These are phyloP conservation scores for Rhododendron simsii DNA, from an alignment of 148 eudicot species.

Conservation along the genomic window DNA sequence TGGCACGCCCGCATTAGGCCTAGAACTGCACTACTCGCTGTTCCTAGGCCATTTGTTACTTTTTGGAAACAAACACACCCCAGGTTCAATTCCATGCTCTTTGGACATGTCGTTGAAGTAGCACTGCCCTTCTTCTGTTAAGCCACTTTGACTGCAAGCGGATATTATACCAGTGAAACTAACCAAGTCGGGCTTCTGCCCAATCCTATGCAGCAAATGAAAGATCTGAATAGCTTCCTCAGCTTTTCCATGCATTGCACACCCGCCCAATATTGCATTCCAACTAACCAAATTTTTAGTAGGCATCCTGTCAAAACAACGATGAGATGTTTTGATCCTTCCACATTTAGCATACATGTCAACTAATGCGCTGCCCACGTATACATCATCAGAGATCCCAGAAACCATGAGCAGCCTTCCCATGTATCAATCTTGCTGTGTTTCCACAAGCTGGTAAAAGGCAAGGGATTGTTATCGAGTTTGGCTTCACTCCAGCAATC, in stretches of 20 bases:
- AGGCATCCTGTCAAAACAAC: slow-evolving; percentile 46
- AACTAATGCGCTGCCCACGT: slow-evolving; percentile 48
- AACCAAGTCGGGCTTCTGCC: slow-evolving; percentile 45
- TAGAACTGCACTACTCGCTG: no score
- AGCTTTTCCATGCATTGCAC: slow-evolving; percentile 56
- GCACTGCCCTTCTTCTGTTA: slow-evolving; percentile 39
- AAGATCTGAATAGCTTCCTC: slow-evolving; percentile 50
- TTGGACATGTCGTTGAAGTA: slow-evolving; percentile 40
- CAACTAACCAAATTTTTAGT: slow-evolving; percentile 44
- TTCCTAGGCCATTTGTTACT: no score
- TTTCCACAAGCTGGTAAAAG: slow-evolving; percentile 68
- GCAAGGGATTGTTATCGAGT: slow-evolving; percentile 60
- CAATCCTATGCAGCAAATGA: slow-evolving; percentile 39
- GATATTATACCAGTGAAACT: slow-evolving; percentile 49
- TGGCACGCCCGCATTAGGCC: no score
- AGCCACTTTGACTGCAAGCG: slow-evolving; percentile 61
- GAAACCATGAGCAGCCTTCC: slow-evolving; percentile 63
- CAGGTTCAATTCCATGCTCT: slow-evolving; percentile 38
- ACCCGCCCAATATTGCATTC: slow-evolving; percentile 67
- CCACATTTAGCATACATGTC: slow-evolving; percentile 77
- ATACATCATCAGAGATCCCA: slow-evolving; percentile 39
- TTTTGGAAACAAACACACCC: no score
- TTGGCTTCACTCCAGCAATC: slow-evolving; percentile 52
- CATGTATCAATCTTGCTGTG: slow-evolving; percentile 57
- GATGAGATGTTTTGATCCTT: slow-evolving; percentile 40